Base-by-base conservation (phyloP, 257 asterid genomes). In the Capsicum rhomboideum region DNA sequence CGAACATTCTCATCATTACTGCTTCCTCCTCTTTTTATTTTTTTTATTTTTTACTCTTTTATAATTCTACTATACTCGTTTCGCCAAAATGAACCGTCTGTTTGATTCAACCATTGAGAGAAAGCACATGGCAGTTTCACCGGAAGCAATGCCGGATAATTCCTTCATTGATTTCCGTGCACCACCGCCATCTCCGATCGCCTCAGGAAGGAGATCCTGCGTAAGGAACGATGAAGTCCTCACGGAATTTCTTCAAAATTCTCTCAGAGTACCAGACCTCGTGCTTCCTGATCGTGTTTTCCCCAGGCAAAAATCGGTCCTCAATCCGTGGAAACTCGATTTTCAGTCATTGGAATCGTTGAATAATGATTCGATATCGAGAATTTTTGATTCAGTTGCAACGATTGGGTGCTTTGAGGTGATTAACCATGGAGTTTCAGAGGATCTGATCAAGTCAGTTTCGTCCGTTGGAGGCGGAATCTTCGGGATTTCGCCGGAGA, bases 181-280 rank as follows among this genome's bases (percentile, higher is more conserved):
- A 0, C 98, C 99, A 3, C 98, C 99, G 28, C 99, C 98, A 0
- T 95, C 99, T 56, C 99, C 99, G 10, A 93, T 93, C 79, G 98
- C 93, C 40, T 89, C 94, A 2, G 97, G 98, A 8, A 85, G 94
- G 52, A 85, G 91, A 20, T 91, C 97, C 4, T 81, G 92, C 0
- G 86, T 94, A 80, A 78, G 91, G 3, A 94, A 95, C 81, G 95
- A 94, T 71, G 95, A 93, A 63, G 87, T 92, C 64, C 82, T 95
- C 71, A 85, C 92, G 1, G 98, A 95, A 8, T 95, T 92, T 81
- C 91, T 95, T 71, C 88, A 93, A 77, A 90, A 86, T 37, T 91
- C 98, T 1, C 90, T 92, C 52, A 89, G 85, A 83, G 98, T 95
- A 58, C 99, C 99, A 2, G 92, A 92, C 85, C 93, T 94, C 49